Conservation (phyloP, 345 rosid genomes). For the Rhodamnia rubescens region DNA sequence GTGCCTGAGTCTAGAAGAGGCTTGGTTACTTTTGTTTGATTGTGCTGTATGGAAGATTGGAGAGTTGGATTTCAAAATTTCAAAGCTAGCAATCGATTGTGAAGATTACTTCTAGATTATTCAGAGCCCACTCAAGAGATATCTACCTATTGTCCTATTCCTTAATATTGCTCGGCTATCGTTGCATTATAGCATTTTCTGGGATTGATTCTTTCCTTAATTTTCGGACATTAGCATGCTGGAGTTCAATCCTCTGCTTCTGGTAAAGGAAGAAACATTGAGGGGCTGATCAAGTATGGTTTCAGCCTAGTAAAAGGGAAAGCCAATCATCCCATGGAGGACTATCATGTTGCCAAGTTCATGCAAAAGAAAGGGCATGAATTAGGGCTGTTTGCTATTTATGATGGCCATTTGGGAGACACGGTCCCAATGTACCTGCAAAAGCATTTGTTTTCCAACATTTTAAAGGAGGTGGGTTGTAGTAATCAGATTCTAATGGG, state of each 20-base stretch:
- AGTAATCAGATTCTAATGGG: background rate
- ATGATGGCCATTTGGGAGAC: slow-evolving; percentile 68
- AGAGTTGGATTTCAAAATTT: background rate
- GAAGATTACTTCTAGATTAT: background rate
- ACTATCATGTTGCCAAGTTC: slow-evolving; percentile 64
- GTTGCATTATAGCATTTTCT: background rate
- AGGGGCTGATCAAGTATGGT: slow-evolving; percentile 43
- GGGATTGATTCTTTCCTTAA: background rate
- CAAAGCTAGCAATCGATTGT: background rate
- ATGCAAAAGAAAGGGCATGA: slow-evolving; percentile 30
- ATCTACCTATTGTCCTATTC: background rate
- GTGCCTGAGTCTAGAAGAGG: background rate
- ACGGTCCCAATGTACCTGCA: slow-evolving; percentile 62
- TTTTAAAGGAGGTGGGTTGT: slow-evolving; percentile 36
- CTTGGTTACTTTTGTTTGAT: background rate
- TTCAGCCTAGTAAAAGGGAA: slow-evolving; percentile 57
- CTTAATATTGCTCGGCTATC: background rate
- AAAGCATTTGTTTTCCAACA: slow-evolving; percentile 50
- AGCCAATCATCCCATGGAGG: slow-evolving; percentile 80
- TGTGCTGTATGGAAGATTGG: background rate
- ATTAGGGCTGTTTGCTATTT: slow-evolving; percentile 62
- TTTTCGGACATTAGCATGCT: slow-evolving; percentile 12
- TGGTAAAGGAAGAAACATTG: slow-evolving; percentile 50
- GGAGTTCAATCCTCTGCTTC: slow-evolving; percentile 39
- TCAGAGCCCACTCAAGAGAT: background rate